Evolutionary conservation across 1,284 basidiomycete genomes (phyloP).

Genomic region (Cryptococcus hybrid): DNA sequence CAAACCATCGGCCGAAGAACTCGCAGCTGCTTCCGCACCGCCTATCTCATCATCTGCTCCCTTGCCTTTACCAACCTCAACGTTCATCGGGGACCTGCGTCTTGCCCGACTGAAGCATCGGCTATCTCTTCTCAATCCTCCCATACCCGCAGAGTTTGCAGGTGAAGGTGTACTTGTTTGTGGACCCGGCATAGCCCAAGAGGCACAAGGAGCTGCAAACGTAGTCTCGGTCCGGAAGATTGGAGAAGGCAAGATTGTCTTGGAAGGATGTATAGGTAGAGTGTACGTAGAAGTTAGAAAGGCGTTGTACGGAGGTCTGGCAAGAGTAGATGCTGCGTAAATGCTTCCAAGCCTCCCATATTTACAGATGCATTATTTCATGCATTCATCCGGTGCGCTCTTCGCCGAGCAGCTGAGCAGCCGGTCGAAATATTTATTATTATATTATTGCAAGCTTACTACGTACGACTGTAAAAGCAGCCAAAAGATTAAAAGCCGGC

Average conservation of each 20-base stretch:
- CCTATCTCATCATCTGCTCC: slow-evolving; percentile 53
- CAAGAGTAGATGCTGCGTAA: slow-evolving; percentile 61
- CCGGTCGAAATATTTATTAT: too few relatives aligned
- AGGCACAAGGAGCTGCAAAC: slow-evolving; percentile 59
- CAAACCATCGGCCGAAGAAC: slow-evolving; percentile 9
- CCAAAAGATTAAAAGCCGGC: too few relatives aligned
- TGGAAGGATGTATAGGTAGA: slow-evolving; percentile 84
- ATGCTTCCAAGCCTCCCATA: too few relatives aligned
- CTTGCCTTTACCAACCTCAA: slow-evolving; percentile 65
- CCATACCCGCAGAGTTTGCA: slow-evolving; percentile 81
- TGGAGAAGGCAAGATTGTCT: slow-evolving; percentile 73
- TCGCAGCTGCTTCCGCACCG: slow-evolving; percentile 32
- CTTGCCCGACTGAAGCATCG: slow-evolving; percentile 78
- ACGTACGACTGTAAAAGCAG: too few relatives aligned
- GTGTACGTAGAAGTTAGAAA: slow-evolving; percentile 82
- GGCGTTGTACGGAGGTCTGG: slow-evolving; percentile 85
- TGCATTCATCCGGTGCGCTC: too few relatives aligned
- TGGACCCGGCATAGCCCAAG: slow-evolving; percentile 59
- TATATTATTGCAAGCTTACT: too few relatives aligned
- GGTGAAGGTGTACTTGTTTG: slow-evolving; percentile 96
- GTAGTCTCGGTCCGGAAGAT: slow-evolving; percentile 85
- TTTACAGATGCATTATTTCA: too few relatives aligned
- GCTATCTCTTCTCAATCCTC: slow-evolving; percentile 61
- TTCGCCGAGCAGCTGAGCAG: too few relatives aligned
- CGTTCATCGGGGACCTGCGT: slow-evolving; percentile 94